phyloP scores from a whole-genome alignment of 257 asterid species.

The Ajuga chamaepitys region DNA sequence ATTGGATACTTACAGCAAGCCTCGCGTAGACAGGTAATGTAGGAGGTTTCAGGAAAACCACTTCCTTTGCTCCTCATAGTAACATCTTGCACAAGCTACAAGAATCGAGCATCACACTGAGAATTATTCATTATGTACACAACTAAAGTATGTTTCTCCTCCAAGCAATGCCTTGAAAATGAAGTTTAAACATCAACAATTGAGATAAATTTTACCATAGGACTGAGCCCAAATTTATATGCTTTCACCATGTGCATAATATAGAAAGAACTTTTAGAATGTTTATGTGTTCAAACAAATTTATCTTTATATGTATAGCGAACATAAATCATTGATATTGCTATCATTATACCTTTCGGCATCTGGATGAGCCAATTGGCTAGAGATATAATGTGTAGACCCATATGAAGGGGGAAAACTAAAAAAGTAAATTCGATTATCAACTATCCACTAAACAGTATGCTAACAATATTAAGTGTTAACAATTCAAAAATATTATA shows the following conservation, averaged over 20 bases:
- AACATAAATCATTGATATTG: neutral
- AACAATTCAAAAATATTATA: no score
- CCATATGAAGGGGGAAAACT: neutral
- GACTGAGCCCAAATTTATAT: neutral
- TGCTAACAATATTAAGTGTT: neutral
- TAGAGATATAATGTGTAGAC: neutral
- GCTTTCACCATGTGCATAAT: neutral
- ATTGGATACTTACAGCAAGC: slow-evolving; percentile 48
- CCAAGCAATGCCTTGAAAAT: slow-evolving; percentile 25
- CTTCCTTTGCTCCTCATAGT: slow-evolving; percentile 39
- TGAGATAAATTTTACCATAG: slow-evolving; percentile 7
- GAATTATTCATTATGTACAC: slow-evolving; percentile 26
- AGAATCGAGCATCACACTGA: slow-evolving; percentile 29
- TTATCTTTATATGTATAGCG: neutral
- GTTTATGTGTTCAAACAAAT: neutral
- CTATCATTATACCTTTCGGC: neutral
- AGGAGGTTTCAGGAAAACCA: slow-evolving; percentile 39
- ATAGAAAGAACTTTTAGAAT: neutral
- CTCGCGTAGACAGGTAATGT: slow-evolving; percentile 54
- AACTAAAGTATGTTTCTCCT: slow-evolving; percentile 20
- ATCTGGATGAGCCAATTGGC: slow-evolving; percentile 2
- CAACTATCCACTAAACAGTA: neutral
- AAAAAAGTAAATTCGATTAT: neutral
- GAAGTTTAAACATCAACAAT: slow-evolving; percentile 13
- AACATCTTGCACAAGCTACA: slow-evolving; percentile 65